Evolutionary conservation across 1,139 yeast species (phyloP), one percentile per base, ranked within the genome.

Genomic region (Lodderomyces theae): DNA sequence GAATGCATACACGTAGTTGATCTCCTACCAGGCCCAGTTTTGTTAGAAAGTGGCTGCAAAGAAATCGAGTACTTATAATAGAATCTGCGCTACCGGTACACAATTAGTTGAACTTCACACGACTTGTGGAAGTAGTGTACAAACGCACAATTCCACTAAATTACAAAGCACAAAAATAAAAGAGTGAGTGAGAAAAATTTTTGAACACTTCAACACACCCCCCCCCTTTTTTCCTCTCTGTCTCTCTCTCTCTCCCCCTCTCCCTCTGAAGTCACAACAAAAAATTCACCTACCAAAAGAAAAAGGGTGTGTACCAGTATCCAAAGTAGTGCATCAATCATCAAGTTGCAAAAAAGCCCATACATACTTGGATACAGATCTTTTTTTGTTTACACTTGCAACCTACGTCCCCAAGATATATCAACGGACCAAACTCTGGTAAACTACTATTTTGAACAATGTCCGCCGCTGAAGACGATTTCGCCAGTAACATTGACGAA

Each of bases 401-500:
- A n/a, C n/a, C n/a, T n/a, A n/a, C n/a, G n/a, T n/a, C n/a, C n/a
- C n/a, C n/a, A n/a, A n/a, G n/a, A n/a, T n/a, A n/a, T n/a, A n/a
- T n/a, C n/a, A n/a, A n/a, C n/a, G n/a, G n/a, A n/a, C n/a, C n/a
- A n/a, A n/a, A n/a, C n/a, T n/a, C n/a, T n/a, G n/a, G n/a, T n/a
- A n/a, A n/a, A n/a, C n/a, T n/a, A n/a, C n/a, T n/a, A n/a, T 16
- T 28, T 34, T 19, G n/a, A 17, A 40, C 15, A n/a, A 58, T 58
- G 63, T 56, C 65, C 33, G 48, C 52, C 35, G 48, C 41, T 37
- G 54, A 56, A 24, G 62, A 61, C 35, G 72, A 66, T 47, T 70
- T 69, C 51, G 55, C 74, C 39, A 62, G 62, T 48, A 70, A 69
- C 52, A 72, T 72, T 44, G 77, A 72, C 49, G 76, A 72, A 52